A percentile compares a stretch with the other conserved stretches of the same genome.
Conservation (phyloP, 1,284 basidiomycete species). For the Moesziomyces sp. region DNA sequence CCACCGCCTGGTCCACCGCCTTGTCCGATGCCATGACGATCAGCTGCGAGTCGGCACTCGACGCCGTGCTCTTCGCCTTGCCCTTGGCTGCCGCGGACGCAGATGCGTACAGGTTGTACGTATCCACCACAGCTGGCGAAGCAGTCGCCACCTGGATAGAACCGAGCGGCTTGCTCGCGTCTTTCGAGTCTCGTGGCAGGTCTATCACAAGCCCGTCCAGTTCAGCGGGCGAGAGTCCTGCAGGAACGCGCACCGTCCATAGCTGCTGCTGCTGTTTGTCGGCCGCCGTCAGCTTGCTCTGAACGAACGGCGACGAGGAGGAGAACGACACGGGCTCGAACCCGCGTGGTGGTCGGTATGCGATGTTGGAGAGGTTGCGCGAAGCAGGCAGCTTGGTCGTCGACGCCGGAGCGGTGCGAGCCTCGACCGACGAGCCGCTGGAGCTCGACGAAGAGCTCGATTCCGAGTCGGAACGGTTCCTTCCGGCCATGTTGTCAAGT, state of each 20-base stretch:
- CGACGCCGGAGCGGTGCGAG: conserved; percentile 25
- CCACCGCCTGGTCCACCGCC: conserved; percentile 12
- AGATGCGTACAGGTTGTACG: conserved; percentile 44
- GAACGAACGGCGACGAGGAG: conserved; percentile 12
- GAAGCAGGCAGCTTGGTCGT: conserved; percentile 28
- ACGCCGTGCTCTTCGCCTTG: conserved; percentile 19
- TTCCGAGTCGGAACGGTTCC: conserved; percentile 37
- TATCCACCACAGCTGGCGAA: conserved; percentile 15
- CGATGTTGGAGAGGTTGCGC: conserved; percentile 33
- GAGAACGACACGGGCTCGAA: conserved; percentile 37
- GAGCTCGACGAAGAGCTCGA: conserved; percentile 41
- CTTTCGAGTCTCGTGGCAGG: conserved; percentile 19
- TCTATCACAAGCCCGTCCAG: conserved; percentile 44
- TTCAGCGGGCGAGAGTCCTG: conserved; percentile 30
- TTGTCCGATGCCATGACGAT: conserved; percentile 52
- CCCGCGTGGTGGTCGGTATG: conserved; percentile 41
- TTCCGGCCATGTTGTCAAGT: conserved; percentile 18
- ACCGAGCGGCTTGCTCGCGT: conserved; percentile 24
- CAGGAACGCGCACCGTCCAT: conserved; percentile 44
- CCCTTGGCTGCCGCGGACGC: conserved; percentile 18
- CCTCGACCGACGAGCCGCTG: conserved; percentile 33
- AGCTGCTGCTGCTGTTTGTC: conserved; percentile 26
- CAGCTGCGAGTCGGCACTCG: conserved; percentile 45
- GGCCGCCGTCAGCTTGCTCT: conserved; percentile 23
- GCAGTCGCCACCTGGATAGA: conserved; percentile 19